Percentiles rank a stretch among this genome's conserved stretches.
Conservation (phyloP, 495 filamentous ascomycete species). For the Talaromyces stipitatus region DNA sequence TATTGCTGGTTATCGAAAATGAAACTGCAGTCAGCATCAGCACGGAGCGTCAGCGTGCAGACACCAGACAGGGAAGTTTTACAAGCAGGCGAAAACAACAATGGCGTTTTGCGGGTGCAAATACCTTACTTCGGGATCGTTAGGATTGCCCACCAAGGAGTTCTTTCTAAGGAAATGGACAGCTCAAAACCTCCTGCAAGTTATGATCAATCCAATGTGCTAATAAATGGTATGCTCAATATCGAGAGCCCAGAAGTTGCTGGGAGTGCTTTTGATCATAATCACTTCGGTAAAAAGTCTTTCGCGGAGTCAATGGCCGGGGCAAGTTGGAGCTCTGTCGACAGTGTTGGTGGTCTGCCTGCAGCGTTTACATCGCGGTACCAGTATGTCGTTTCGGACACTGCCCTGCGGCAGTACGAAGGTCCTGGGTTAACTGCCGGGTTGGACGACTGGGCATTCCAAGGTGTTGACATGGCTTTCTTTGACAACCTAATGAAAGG, state of each 20-base stretch:
- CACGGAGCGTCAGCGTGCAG: slow-evolving; percentile 5
- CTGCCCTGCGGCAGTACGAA: not conserved
- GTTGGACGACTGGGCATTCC: slow-evolving; percentile 18
- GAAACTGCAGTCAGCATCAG: slow-evolving; percentile 11
- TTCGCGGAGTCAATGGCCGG: no score
- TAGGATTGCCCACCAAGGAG: slow-evolving; percentile 13
- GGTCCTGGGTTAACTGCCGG: slow-evolving; percentile 9
- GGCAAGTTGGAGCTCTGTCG: not conserved
- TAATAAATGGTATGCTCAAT: not conserved
- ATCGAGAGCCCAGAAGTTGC: not conserved
- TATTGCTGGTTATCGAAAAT: slow-evolving; percentile 16
- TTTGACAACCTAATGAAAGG: slow-evolving; percentile 19
- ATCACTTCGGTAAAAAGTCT: not conserved
- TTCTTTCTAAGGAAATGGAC: not conserved
- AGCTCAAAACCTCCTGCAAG: no score
- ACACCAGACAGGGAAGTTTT: slow-evolving; percentile 4
- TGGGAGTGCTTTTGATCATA: not conserved
- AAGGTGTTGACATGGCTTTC: slow-evolving; percentile 20
- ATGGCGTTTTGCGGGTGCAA: slow-evolving; percentile 12
- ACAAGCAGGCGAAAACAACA: slow-evolving; percentile 7
- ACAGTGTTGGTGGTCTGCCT: not conserved
- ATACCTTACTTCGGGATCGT: slow-evolving; percentile 28
- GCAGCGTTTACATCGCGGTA: not conserved
- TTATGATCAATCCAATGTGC: no score
- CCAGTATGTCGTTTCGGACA: not conserved